Evolutionary conservation across 2,329 filamentous ascomycete genomes (phyloP), one percentile per base, ranked within the genome.

Genomic region (Diaporthe sp.): DNA sequence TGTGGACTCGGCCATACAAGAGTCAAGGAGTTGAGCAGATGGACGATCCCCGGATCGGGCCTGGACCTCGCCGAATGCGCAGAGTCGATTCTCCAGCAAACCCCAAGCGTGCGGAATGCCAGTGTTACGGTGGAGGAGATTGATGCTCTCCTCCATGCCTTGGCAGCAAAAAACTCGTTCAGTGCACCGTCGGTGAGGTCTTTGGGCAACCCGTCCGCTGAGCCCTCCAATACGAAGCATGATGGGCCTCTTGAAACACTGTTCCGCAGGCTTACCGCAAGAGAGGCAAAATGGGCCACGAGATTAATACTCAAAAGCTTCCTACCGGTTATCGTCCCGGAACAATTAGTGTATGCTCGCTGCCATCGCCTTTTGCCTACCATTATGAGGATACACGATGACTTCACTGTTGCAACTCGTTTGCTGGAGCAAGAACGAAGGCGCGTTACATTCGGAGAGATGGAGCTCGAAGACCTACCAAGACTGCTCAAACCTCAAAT

Each of bases 241-340:
- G 89, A 79, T 82, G 82, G 84, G 6, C 81, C 87, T 4, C 81
- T 96, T 1, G 85, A 86, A 27, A 80, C 81, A 0, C 80, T 96
- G 1, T 94, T 93, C 78, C 85, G 83, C 39, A 88, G 90, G 10
- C 80, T 95, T 13, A 86, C 86, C 59, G 90, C 94, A 4, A 86
- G 86, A 56, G 94, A 97, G 80, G 93, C 92, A 5, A 98, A 98
- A 83, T 98, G 96, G 96, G 87, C 98, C 15, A 94, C 94, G 0
- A 89, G 96, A 4, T 85, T 98, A 39, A 86, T 98, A 8, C 85
- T 97, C 37, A 97, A 97, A 80, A 89, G 92, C 76, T 94, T 92
- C 74, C 86, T 88, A n/a, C 93, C 93, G 0, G 86, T 96, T 0
- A 81, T 88, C 2, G 79, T 97, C 2, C 90, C 95, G 30, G 83